A percentile compares a stretch with the other conserved stretches of the same genome.
Evolutionary conservation across 2,329 filamentous ascomycete species (phyloP).

Genomic region (Dothideomycetes sp.): DNA sequence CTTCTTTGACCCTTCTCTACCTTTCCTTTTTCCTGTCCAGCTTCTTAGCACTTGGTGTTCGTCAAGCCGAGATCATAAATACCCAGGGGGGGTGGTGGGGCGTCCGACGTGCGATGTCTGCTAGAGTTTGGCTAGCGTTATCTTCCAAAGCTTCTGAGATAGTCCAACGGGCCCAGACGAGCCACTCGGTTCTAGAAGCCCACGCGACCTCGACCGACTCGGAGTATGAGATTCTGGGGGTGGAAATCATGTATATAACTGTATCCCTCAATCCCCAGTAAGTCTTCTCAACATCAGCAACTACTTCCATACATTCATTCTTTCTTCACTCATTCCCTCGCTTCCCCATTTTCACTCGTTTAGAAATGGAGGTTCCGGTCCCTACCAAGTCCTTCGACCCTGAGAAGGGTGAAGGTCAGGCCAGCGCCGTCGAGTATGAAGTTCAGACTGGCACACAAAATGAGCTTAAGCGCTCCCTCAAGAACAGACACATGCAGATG

Average conservation of each 20-base stretch:
- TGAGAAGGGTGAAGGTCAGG: conserved; percentile 1
- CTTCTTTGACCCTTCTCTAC: no score
- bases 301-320: not conserved
- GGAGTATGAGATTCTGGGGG: not conserved
- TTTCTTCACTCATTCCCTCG: conserved; percentile 3
- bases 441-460: conserved; percentile 8
- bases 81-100: no score
- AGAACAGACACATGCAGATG: conserved; percentile 28
- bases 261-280: conserved; percentile 3
- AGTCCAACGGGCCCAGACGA: not conserved
- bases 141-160: conserved; percentile 10
- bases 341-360: not conserved
- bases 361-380: conserved; percentile 9
- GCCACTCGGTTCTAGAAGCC: conserved; percentile 9
- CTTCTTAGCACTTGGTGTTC: no score
- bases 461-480: conserved; percentile 9
- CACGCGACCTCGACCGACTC: not conserved
- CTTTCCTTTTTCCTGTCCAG: no score
- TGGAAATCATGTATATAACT: conserved; percentile 1
- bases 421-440: conserved; percentile 1
- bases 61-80: no score
- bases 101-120: no score
- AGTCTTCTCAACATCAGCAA: conserved; percentile 2
- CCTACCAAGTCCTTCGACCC: conserved; percentile 8
- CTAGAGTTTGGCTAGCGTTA: conserved; percentile 8